phyloP scores from a whole-genome alignment of 202 grass and related monocot species.

The Digitaria exilis region DNA sequence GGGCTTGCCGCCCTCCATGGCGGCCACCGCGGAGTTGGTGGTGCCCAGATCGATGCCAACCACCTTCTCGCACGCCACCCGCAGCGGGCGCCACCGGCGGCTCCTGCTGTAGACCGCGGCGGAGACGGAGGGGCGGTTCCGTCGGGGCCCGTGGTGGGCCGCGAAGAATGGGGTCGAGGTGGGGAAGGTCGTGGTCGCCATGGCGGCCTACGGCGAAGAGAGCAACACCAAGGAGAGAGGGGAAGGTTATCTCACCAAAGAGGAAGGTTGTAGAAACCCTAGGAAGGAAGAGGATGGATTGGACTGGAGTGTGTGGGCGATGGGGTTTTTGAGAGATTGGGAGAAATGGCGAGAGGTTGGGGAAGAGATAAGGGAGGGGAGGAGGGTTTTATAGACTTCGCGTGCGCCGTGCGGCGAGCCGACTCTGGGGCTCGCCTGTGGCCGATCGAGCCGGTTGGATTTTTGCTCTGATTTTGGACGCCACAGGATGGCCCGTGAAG shows the following conservation, averaged over 20 bases:
- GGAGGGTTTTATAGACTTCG: slow-evolving; percentile 36
- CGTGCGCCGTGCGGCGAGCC: neutral
- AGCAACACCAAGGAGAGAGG: neutral
- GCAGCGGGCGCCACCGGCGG: slow-evolving; percentile 53
- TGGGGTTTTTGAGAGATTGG: neutral
- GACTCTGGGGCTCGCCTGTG: slow-evolving; percentile 21
- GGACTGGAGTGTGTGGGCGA: neutral
- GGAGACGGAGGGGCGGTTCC: slow-evolving; percentile 9
- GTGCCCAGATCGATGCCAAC: slow-evolving; percentile 87
- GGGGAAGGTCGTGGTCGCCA: slow-evolving; percentile 49
- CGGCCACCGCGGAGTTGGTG: slow-evolving; percentile 77
- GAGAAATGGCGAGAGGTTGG: slow-evolving; percentile 36
- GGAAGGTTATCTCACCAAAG: neutral
- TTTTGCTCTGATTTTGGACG: neutral
- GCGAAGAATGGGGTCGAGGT: slow-evolving; percentile 52
- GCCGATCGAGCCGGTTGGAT: neutral
- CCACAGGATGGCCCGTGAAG: neutral
- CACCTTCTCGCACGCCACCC: slow-evolving; percentile 76
- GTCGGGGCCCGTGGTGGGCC: slow-evolving; percentile 33
- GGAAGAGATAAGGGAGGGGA: slow-evolving; percentile 37
- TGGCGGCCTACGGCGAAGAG: neutral
- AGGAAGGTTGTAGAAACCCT: slow-evolving; percentile 36
- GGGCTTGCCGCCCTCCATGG: slow-evolving; percentile 84
- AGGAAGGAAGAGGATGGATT: slow-evolving; percentile 18
- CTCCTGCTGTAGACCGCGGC: slow-evolving; percentile 36